Evolutionary conservation across 2,329 filamentous ascomycete genomes (phyloP).

Genomic region (Aspergillus sp.): DNA sequence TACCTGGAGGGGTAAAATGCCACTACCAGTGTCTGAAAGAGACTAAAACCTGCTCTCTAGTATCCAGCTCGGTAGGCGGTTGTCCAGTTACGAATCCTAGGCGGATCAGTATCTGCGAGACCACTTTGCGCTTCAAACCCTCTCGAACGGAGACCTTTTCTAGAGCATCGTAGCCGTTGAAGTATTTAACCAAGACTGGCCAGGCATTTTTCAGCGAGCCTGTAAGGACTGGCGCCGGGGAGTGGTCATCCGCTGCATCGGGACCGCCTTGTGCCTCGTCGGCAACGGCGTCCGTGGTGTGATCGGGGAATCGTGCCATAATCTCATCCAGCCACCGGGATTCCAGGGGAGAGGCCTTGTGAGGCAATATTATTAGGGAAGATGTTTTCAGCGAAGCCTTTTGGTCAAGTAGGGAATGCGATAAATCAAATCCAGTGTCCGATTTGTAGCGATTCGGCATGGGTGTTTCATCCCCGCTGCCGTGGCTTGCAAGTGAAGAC

Average conservation of each 20-base stretch:
- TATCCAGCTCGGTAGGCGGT: constrained; percentile 29
- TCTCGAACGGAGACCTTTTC: constrained; percentile 86
- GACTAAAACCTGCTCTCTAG: constrained; percentile 50
- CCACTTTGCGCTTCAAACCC: constrained; percentile 75
- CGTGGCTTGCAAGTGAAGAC: constrained; percentile 39
- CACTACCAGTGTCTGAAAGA: constrained; percentile 68
- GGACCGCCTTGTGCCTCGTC: constrained; percentile 16
- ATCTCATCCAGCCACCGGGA: constrained; percentile 64
- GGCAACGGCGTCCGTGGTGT: constrained; percentile 12
- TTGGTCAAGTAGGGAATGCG: constrained; percentile 35
- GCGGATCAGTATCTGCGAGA: constrained; percentile 56
- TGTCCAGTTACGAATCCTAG: constrained; percentile 64
- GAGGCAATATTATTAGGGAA: constrained; percentile 73
- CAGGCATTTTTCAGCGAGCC: constrained; percentile 61
- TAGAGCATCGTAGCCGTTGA: constrained; percentile 80
- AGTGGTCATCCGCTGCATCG: constrained; percentile 17
- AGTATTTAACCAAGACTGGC: constrained; percentile 76
- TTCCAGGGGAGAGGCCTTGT: constrained; percentile 74
- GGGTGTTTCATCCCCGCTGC: constrained; percentile 38
- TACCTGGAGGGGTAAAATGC: background rate
- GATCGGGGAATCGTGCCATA: constrained; percentile 37
- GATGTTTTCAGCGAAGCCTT: constrained; percentile 46
- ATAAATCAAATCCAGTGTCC: constrained; percentile 27
- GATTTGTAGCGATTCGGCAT: constrained; percentile 30
- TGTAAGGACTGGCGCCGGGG: constrained; percentile 25